These are phyloP conservation scores for Tremellales sp. DNA, from an alignment of 1,284 basidiomycete species.

Conservation along the genomic window DNA sequence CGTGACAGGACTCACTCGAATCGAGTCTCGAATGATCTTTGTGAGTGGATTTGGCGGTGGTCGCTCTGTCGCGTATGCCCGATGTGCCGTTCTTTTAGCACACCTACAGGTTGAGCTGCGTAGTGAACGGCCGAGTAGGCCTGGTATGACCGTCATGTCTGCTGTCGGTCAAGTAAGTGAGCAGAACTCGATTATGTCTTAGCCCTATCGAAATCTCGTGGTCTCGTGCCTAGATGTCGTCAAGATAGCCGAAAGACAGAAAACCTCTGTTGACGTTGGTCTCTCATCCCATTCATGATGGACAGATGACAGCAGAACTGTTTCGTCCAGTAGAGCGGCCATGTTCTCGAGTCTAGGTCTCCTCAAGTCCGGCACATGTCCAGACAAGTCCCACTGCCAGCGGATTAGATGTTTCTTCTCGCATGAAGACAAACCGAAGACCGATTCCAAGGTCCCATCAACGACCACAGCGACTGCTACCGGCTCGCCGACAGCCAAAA, in stretches of 20 bases:
- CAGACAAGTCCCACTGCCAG: constrained; percentile 22
- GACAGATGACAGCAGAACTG: too few relatives aligned
- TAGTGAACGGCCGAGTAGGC: too few relatives aligned
- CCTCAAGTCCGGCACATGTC: constrained; percentile 23
- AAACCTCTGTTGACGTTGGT: too few relatives aligned
- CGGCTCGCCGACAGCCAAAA: constrained; percentile 18
- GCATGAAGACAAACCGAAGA: constrained; percentile 7
- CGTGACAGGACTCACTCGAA: constrained; percentile 54
- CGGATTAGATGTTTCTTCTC: constrained; percentile 33
- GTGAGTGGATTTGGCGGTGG: constrained; percentile 17
- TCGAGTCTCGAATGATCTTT: constrained; percentile 61
- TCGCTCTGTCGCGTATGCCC: not conserved
- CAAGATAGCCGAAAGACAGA: too few relatives aligned
- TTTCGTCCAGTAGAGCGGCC: too few relatives aligned
- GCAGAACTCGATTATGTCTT: too few relatives aligned
- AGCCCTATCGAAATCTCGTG: too few relatives aligned
- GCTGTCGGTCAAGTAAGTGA: too few relatives aligned
- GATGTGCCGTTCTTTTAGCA: too few relatives aligned
- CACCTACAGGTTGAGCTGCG: too few relatives aligned
- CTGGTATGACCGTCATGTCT: too few relatives aligned
- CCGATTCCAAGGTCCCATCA: not conserved
- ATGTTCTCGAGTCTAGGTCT: constrained; percentile 40
- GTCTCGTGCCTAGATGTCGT: too few relatives aligned
- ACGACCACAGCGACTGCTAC: constrained; percentile 7
- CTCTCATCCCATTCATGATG: not conserved